Conservation (phyloP, 257 asterid genomes). For the Fraxinus americana region DNA sequence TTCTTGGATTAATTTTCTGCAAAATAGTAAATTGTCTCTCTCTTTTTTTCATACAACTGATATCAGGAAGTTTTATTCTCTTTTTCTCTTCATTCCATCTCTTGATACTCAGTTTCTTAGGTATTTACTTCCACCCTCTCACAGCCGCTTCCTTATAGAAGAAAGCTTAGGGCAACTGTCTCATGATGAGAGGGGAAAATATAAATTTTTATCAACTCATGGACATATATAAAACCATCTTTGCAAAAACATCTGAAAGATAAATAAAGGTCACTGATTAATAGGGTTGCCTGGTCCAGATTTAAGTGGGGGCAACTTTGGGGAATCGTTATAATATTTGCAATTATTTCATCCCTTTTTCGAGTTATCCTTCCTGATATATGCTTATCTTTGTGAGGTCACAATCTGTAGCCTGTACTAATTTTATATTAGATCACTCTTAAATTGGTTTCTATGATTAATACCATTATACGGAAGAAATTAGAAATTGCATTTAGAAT, state of each 20-base stretch:
- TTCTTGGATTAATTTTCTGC: background rate
- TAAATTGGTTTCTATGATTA: background rate
- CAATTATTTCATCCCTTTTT: background rate
- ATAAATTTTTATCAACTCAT: background rate
- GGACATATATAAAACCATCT: background rate
- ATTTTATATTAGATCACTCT: background rate
- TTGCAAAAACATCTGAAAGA: background rate
- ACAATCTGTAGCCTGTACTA: background rate
- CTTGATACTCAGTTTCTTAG: background rate
- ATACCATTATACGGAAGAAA: background rate
- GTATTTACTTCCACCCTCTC: background rate
- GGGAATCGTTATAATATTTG: background rate
- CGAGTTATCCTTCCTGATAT: background rate
- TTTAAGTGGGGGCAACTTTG: background rate
- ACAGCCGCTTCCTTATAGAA: background rate
- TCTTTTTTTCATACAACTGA: background rate
- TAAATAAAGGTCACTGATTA: background rate
- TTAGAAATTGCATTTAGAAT: background rate
- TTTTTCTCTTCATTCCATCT: background rate
- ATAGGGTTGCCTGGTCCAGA: background rate
- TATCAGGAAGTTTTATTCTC: background rate
- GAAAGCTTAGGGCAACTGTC: background rate
- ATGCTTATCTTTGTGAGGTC: background rate
- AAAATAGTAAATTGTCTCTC: background rate
- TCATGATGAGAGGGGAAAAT: background rate